Evolutionary conservation across 768 basidiomycete species (phyloP).

Genomic region (Russula vinacea): DNA sequence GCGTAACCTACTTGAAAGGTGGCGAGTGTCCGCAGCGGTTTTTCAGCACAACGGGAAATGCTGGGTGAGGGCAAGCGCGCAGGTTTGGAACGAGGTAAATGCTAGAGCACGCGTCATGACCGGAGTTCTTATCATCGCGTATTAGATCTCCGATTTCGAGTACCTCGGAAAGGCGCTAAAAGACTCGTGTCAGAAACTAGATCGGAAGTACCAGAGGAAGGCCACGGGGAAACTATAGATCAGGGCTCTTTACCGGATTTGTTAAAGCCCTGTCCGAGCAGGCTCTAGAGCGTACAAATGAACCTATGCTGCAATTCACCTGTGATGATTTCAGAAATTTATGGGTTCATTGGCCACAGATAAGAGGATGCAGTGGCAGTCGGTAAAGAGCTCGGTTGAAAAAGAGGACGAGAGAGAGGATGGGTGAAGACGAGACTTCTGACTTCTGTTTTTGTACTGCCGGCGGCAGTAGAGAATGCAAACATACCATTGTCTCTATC

Average conservation of each 20-base stretch:
- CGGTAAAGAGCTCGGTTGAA: slow-evolving; percentile 17
- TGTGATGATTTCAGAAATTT: not conserved
- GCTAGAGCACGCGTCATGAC: not conserved
- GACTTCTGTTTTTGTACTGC: not conserved
- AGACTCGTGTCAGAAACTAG: slow-evolving; percentile 31
- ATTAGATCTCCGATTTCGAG: slow-evolving; percentile 35
- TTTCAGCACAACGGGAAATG: slow-evolving; percentile 37
- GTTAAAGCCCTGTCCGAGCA: not conserved
- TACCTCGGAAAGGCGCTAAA: slow-evolving; percentile 32
- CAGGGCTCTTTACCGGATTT: not conserved
- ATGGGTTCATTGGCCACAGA: not conserved
- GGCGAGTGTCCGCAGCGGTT: slow-evolving; percentile 34
- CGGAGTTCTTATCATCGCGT: not conserved
- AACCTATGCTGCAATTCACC: not conserved
- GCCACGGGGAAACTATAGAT: slow-evolving; percentile 2
- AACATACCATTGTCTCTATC: slow-evolving; percentile 2
- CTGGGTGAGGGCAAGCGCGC: slow-evolving; percentile 40
- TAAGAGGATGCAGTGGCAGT: slow-evolving; percentile 11
- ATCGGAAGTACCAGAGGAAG: slow-evolving; percentile 15
- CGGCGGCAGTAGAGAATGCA: not conserved
- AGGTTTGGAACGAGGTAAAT: slow-evolving; percentile 41
- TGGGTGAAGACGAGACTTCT: not conserved
- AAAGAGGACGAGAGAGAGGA: not conserved
- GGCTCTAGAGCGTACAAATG: not conserved
- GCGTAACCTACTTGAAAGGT: slow-evolving; percentile 34